Percentiles rank a stretch among this genome's conserved stretches.
Conservation (phyloP, 208 protist species). For the Crithidia fasciculata region DNA sequence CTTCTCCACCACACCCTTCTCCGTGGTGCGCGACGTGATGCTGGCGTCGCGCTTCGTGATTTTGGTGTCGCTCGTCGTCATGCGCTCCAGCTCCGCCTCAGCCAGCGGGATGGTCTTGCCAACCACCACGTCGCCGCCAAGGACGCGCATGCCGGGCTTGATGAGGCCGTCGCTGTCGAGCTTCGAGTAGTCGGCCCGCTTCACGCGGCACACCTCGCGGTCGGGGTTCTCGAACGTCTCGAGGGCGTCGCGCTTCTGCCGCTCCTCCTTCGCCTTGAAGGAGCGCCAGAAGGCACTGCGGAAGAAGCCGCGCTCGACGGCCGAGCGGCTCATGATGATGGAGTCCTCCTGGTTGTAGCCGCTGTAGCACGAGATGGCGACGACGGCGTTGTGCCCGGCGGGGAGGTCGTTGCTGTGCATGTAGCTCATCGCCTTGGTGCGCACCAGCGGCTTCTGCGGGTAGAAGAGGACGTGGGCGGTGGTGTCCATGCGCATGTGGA, state of each 20-base stretch:
- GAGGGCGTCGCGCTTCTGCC: slow-evolving; percentile 52
- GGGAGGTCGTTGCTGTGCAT: slow-evolving; percentile 96
- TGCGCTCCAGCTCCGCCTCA: slow-evolving; percentile 60
- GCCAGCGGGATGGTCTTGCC: slow-evolving; percentile 89
- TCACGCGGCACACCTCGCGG: slow-evolving; percentile 78
- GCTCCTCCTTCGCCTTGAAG: slow-evolving; percentile 86
- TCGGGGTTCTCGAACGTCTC: slow-evolving; percentile 96
- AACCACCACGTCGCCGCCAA: slow-evolving; percentile 92
- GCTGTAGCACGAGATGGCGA: slow-evolving; percentile 99
- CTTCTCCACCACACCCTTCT: slow-evolving; percentile 95
- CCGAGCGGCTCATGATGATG: slow-evolving; percentile 97
- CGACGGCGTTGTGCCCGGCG: slow-evolving; percentile 99
- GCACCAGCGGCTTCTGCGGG: slow-evolving; percentile 97
- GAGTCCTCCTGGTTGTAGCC: slow-evolving; percentile 99
- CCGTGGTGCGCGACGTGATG: slow-evolving; percentile 80
- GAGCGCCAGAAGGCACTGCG: slow-evolving; percentile 95
- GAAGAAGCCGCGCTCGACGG: slow-evolving; percentile 98
- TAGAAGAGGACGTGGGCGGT: slow-evolving; percentile 98
- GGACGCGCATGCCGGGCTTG: slow-evolving; percentile 83
- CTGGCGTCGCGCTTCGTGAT: slow-evolving; percentile 86
- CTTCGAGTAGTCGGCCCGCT: slow-evolving; percentile 95
- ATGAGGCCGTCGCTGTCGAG: slow-evolving; percentile 96
- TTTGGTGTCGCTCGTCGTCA: slow-evolving; percentile 66
- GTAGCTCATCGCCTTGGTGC: slow-evolving; percentile 97
- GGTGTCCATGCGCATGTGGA: slow-evolving; percentile 98